Evolutionary conservation across 2,329 filamentous ascomycete genomes (phyloP).

Genomic region (Fusarium stilboides): DNA sequence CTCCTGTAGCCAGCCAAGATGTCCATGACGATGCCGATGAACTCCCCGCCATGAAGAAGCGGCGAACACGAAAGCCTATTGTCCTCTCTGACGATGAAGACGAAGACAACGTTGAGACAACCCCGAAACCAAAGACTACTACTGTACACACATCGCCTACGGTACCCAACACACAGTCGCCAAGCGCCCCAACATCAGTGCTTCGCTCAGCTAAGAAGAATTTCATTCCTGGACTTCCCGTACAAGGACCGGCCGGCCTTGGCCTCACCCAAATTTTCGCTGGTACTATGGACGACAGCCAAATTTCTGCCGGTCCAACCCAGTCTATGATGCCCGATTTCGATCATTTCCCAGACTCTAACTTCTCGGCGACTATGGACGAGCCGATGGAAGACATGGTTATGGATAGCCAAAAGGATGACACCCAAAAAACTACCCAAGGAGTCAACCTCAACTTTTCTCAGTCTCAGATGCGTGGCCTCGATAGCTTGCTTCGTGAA

Average conservation of each 20-base stretch:
- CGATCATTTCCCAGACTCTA: slow-evolving; percentile 69
- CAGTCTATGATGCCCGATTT: slow-evolving; percentile 71
- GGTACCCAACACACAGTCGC: slow-evolving; percentile 62
- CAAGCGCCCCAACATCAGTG: slow-evolving; percentile 73
- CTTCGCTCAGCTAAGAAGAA: slow-evolving; percentile 78
- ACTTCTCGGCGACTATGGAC: slow-evolving; percentile 73
- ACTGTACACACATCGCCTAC: slow-evolving; percentile 60
- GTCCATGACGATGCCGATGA: slow-evolving; percentile 53
- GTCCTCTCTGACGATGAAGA: slow-evolving; percentile 77
- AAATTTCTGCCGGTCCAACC: slow-evolving; percentile 56
- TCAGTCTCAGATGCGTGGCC: slow-evolving; percentile 72
- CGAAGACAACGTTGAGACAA: slow-evolving; percentile 62
- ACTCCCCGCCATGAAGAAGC: slow-evolving; percentile 59
- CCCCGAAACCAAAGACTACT: slow-evolving; percentile 64
- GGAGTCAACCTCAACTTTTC: slow-evolving; percentile 70
- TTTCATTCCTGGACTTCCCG: slow-evolving; percentile 78
- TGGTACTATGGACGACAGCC: slow-evolving; percentile 84
- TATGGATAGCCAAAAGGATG: slow-evolving; percentile 60
- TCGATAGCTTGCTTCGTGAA: slow-evolving; percentile 69
- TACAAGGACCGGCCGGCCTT: slow-evolving; percentile 73
- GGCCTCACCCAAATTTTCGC: slow-evolving; percentile 93
- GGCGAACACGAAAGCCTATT: slow-evolving; percentile 66
- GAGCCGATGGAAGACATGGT: slow-evolving; percentile 67
- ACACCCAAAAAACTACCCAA: slow-evolving; percentile 58
- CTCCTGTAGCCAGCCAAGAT: slow-evolving; percentile 59